Evolutionary conservation across 148 eudicot species (phyloP).

Genomic region (Pouteria glomerata): DNA sequence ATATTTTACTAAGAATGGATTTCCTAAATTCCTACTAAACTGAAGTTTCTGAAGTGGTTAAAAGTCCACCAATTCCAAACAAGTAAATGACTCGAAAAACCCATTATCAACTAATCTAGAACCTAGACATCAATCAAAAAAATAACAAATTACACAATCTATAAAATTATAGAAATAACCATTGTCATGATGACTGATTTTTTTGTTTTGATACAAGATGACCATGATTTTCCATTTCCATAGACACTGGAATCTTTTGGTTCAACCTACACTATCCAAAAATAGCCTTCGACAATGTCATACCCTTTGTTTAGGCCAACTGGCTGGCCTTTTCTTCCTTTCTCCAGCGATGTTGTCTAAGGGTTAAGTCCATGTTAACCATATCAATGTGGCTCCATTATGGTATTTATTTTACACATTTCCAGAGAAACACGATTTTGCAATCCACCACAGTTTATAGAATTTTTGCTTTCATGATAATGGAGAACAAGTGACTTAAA

Average conservation of each 20-base stretch:
- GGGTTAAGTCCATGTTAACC: not conserved
- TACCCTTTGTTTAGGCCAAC: not conserved
- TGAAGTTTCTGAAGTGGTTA: not conserved
- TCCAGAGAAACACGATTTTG: not conserved
- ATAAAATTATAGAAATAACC: not conserved
- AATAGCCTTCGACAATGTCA: not conserved
- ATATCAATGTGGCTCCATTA: not conserved
- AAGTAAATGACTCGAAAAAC: not conserved
- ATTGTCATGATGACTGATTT: not conserved
- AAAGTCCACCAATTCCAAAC: not conserved
- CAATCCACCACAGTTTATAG: not conserved
- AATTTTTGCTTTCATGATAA: not conserved
- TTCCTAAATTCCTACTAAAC: no score
- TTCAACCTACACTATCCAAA: not conserved
- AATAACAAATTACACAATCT: not conserved
- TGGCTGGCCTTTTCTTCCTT: not conserved
- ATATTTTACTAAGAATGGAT: not conserved
- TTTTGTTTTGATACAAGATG: not conserved
- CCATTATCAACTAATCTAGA: no score
- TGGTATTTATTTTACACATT: not conserved
- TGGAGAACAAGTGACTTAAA: slow-evolving; percentile 7
- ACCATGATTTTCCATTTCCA: not conserved
- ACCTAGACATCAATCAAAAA: not conserved
- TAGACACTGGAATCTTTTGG: no score
- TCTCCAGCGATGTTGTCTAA: not conserved